Conservation (phyloP, 805 yeast species). For the Cyberlindnera suaveolens region DNA sequence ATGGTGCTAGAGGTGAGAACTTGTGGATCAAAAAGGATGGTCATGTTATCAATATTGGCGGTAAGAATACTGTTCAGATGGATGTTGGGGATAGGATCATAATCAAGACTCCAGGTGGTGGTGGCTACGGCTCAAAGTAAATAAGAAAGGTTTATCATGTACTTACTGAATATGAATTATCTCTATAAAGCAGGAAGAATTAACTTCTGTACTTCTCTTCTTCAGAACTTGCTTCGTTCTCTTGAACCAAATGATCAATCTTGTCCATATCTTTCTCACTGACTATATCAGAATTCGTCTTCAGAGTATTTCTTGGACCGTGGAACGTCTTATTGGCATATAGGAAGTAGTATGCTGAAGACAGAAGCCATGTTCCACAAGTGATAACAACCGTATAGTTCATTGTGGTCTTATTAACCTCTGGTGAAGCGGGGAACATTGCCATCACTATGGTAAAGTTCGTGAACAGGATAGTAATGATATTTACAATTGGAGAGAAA, state of each 20-base stretch:
- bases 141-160: too few relatives aligned
- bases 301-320: slow-evolving; percentile 39
- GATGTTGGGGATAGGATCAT: slow-evolving; percentile 59
- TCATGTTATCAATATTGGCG: slow-evolving; percentile 50
- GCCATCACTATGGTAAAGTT: slow-evolving; percentile 45
- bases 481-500: slow-evolving; percentile 36
- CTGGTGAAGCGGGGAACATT: slow-evolving; percentile 47
- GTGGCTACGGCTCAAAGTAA: slow-evolving; percentile 55
- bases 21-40: slow-evolving; percentile 38
- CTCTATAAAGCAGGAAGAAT: too few relatives aligned
- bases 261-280: not conserved
- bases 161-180: too few relatives aligned
- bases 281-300: not conserved
- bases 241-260: not conserved
- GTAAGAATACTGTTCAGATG: slow-evolving; percentile 57
- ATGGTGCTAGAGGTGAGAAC: slow-evolving; percentile 70
- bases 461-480: slow-evolving; percentile 43
- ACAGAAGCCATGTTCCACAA: slow-evolving; percentile 51
- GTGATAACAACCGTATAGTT: slow-evolving; percentile 65
- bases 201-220: not conserved
- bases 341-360: slow-evolving; percentile 43
- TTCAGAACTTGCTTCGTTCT: not conserved
- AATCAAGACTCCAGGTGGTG: slow-evolving; percentile 81
- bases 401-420: slow-evolving; percentile 42
- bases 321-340: slow-evolving; percentile 49